Conservation (phyloP, 768 basidiomycete genomes). For the Suillus ampliporus region DNA sequence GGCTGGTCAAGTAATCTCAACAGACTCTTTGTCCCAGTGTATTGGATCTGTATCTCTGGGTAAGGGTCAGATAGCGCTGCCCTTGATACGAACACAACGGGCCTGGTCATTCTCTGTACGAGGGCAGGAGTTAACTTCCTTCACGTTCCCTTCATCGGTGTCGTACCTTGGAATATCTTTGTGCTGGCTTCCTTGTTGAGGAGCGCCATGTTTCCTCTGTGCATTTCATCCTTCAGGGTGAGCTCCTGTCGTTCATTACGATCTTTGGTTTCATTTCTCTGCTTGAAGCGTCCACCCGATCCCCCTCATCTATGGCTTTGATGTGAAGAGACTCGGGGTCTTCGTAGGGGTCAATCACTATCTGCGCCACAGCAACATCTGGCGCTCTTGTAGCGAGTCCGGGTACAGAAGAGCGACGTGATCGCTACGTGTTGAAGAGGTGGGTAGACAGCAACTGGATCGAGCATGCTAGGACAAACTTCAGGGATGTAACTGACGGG, state of each 20-base stretch:
- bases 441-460: too few relatives aligned
- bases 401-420: too few relatives aligned
- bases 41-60: conserved; percentile 48
- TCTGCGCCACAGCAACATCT: background rate
- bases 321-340: conserved; percentile 56
- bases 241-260: conserved; percentile 44
- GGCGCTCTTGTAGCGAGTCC: background rate
- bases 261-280: conserved; percentile 60
- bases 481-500: too few relatives aligned
- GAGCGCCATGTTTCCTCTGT: conserved; percentile 71
- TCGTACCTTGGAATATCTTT: conserved; percentile 81
- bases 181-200: conserved; percentile 77
- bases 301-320: conserved; percentile 73
- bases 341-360: background rate
- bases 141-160: conserved; percentile 22
- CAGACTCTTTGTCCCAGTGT: too few relatives aligned
- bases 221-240: conserved; percentile 75
- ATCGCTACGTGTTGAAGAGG: background rate
- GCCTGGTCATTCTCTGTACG: conserved; percentile 13
- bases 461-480: too few relatives aligned
- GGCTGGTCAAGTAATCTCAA: too few relatives aligned
- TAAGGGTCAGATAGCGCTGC: background rate
- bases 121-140: background rate
- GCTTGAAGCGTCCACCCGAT: conserved; percentile 69
- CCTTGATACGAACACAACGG: background rate